Conservation (phyloP, 805 yeast genomes). For the Nakazawaea anatomiae region DNA sequence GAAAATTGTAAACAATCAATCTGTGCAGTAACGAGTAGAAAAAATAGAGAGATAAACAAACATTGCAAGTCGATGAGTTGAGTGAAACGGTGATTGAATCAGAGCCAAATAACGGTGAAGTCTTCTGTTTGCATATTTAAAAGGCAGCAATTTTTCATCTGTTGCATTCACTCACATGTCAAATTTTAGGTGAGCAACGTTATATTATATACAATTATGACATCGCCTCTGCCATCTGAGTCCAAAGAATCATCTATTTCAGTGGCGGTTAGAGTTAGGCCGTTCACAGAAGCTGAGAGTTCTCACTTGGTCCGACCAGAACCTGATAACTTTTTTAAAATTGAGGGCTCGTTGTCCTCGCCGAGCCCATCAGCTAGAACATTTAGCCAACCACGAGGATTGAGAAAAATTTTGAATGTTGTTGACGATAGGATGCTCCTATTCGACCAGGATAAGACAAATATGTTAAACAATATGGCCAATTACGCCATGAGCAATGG, state of each 20-base stretch:
- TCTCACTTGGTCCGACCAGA: conserved; percentile 30
- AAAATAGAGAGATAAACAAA: not conserved
- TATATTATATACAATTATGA: not conserved
- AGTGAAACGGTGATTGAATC: not conserved
- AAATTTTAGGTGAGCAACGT: not conserved
- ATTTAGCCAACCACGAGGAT: conserved; percentile 36
- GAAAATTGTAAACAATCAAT: not conserved
- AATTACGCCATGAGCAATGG: conserved; percentile 18
- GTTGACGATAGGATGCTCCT: conserved; percentile 83
- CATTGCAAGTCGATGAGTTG: not conserved
- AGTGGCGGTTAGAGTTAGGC: conserved; percentile 80
- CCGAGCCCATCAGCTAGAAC: conserved; percentile 9
- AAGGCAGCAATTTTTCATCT: no score
- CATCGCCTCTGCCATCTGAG: not conserved
- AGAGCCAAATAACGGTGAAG: no score
- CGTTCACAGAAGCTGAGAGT: conserved; percentile 63
- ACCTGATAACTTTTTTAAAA: conserved; percentile 30
- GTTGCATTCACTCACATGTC: not conserved
- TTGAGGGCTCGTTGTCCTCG: conserved; percentile 47
- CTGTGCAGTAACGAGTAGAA: not conserved
- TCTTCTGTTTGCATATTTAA: no score
- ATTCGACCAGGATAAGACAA: conserved; percentile 77
- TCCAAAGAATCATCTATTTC: conserved; percentile 53
- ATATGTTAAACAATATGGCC: conserved; percentile 51
- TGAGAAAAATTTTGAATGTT: conserved; percentile 68